A percentile compares a stretch with the other conserved stretches of the same genome.
phyloP scores from a whole-genome alignment of 192 early-diverging fungal species.

The Kappamyces sp. region DNA sequence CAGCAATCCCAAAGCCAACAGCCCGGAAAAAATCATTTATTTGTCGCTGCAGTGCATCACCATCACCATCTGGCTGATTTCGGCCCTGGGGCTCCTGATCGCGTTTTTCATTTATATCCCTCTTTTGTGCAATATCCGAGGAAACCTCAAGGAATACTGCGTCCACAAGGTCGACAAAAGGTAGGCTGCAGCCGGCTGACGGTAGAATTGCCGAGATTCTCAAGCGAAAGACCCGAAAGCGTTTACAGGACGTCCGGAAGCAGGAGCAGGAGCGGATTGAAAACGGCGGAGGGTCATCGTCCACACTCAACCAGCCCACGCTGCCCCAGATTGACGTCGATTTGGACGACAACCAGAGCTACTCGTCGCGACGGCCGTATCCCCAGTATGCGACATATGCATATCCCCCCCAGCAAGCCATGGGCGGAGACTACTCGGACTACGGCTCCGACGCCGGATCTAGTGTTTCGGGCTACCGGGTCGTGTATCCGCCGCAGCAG shows the following conservation, averaged over 20 bases:
- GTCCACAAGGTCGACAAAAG: conserved; percentile 86
- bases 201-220: conserved; percentile 55
- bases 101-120: conserved; percentile 74
- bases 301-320: conserved; percentile 19
- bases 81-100: conserved; percentile 44
- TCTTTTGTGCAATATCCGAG: conserved; percentile 67
- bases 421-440: conserved; percentile 1
- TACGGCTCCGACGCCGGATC: conserved; percentile 5
- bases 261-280: conserved; percentile 34
- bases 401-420: background rate
- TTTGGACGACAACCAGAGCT: background rate
- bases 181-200: conserved; percentile 34
- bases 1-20: background rate
- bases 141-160: conserved; percentile 85
- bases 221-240: conserved; percentile 42
- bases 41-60: conserved; percentile 49
- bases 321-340: conserved; percentile 23
- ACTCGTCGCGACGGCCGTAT: background rate
- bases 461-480: too few relatives aligned
- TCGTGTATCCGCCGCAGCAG: too few relatives aligned
- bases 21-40: conserved; percentile 3
- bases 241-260: conserved; percentile 40
- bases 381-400: background rate
- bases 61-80: conserved; percentile 55
- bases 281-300: background rate